Conservation (phyloP, 2,329 filamentous ascomycete genomes). For the Alternaria sp. region DNA sequence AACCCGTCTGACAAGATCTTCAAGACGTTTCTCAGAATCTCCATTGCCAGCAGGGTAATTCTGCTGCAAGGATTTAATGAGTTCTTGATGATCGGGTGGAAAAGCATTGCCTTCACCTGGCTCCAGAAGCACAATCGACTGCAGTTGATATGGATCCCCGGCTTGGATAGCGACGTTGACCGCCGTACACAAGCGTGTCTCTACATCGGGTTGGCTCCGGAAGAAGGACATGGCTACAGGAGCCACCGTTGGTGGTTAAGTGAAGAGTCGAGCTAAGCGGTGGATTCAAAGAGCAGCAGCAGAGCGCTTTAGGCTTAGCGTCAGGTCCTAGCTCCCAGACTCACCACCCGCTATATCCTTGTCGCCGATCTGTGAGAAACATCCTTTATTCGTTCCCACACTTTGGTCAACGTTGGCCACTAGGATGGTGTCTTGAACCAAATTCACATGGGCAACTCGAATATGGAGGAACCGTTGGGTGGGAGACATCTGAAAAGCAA, state of each 20-base stretch:
- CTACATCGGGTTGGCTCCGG: slow-evolving; percentile 33
- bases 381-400: background rate
- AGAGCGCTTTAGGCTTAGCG: slow-evolving; percentile 15
- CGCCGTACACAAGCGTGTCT: slow-evolving; percentile 37
- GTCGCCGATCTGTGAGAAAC: slow-evolving; percentile 9
- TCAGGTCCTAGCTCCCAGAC: slow-evolving; percentile 15
- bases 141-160: slow-evolving; percentile 33
- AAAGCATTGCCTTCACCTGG: slow-evolving; percentile 30
- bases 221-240: slow-evolving; percentile 31
- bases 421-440: background rate
- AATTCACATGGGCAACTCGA: background rate
- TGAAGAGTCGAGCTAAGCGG: slow-evolving; percentile 16
- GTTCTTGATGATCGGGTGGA: slow-evolving; percentile 36
- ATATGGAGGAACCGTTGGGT: background rate
- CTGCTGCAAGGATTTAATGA: slow-evolving; percentile 35
- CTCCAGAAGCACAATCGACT: slow-evolving; percentile 41
- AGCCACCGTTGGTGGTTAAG: slow-evolving; percentile 17
- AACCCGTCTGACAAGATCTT: slow-evolving; percentile 30
- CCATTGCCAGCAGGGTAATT: slow-evolving; percentile 33
- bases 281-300: slow-evolving; percentile 12
- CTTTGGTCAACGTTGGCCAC: background rate
- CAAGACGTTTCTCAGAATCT: slow-evolving; percentile 32
- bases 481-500: background rate
- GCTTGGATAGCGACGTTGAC: slow-evolving; percentile 39
- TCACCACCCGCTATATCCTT: slow-evolving; percentile 14